Conservation (phyloP, 768 basidiomycete genomes). For the Macrolepiota fuliginosa region DNA sequence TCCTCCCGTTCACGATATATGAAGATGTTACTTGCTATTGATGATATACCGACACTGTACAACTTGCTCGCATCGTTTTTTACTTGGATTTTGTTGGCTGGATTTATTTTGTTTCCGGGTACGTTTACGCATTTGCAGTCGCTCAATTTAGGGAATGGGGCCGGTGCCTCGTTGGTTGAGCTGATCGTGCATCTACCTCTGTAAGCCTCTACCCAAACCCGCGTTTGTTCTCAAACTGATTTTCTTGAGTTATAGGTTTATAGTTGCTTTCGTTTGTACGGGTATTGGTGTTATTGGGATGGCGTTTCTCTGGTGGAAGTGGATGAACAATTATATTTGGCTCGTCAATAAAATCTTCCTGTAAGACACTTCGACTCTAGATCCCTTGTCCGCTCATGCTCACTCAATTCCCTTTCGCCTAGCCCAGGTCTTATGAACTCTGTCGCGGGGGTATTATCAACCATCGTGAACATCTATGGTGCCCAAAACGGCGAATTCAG, state of each 20-base stretch:
- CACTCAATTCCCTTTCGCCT: neutral
- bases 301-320: constrained; percentile 59
- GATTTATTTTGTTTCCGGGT: constrained; percentile 61
- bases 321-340: constrained; percentile 61
- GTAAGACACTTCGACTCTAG: constrained; percentile 28
- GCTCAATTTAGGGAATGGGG: constrained; percentile 23
- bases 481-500: constrained; percentile 45
- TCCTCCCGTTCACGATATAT: constrained; percentile 41
- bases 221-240: constrained; percentile 2
- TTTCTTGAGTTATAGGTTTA: constrained; percentile 33
- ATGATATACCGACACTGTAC: constrained; percentile 47
- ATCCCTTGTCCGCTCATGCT: constrained; percentile 1
- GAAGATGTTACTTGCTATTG: constrained; percentile 60
- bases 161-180: constrained; percentile 30
- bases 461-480: constrained; percentile 49
- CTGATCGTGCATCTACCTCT: constrained; percentile 42
- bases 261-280: constrained; percentile 55
- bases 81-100: constrained; percentile 62
- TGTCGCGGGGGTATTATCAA: constrained; percentile 53
- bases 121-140: constrained; percentile 52
- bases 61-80: constrained; percentile 56
- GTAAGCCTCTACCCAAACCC: no score
- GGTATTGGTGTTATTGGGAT: constrained; percentile 52
- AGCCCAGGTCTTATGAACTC: constrained; percentile 61
- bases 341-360: constrained; percentile 53